Conservation (phyloP, 2,329 filamentous ascomycete genomes). For the Trichoderma aggressivum region DNA sequence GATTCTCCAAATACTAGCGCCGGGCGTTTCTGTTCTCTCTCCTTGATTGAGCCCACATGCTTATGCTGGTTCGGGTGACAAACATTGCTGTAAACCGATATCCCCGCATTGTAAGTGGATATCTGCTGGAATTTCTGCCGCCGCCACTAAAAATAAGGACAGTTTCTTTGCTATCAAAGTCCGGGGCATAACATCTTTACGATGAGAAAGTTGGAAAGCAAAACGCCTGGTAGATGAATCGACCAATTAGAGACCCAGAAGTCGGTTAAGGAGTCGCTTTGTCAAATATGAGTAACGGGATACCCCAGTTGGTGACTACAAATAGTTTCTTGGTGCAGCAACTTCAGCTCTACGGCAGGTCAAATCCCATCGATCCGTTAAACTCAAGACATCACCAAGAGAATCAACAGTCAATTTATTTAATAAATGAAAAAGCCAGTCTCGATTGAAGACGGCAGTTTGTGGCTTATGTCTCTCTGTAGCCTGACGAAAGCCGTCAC, state of each 20-base stretch:
- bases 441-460: not conserved
- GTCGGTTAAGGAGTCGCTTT: not conserved
- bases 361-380: not conserved
- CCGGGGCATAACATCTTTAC: not conserved
- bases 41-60: not conserved
- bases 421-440: not conserved
- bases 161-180: not conserved
- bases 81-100: not conserved
- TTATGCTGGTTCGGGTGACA: not conserved
- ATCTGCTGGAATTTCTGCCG: not conserved
- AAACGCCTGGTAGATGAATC: not conserved
- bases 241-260: not conserved
- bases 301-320: not conserved
- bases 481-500: not conserved
- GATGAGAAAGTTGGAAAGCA: not conserved
- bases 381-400: not conserved
- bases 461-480: not conserved
- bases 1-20: not conserved
- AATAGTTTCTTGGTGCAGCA: not conserved
- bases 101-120: not conserved
- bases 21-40: not conserved
- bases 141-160: too few relatives aligned
- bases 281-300: not conserved
- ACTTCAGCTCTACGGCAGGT: not conserved
- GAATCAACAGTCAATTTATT: not conserved